Conservation (phyloP, 2,329 filamentous ascomycete species). For the Beauveria australis region DNA sequence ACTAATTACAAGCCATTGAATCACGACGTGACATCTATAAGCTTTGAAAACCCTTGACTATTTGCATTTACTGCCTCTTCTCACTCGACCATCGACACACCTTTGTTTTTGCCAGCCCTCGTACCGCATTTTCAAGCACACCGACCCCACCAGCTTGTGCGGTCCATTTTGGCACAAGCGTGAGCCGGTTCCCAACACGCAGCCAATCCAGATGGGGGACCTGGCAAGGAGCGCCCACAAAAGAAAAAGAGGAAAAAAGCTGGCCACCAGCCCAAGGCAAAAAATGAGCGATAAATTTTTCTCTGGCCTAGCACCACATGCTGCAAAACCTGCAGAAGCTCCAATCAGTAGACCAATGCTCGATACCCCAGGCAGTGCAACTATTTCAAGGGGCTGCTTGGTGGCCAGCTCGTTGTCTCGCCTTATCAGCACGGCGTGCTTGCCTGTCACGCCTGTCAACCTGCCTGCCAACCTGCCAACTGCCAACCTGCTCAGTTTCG, state of each 20-base stretch:
- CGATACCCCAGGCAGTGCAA: not conserved
- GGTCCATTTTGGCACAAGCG: constrained; percentile 2
- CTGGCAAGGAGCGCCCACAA: not conserved
- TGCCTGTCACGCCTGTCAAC: too few relatives aligned
- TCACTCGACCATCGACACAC: not conserved
- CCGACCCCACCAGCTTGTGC: constrained; percentile 9
- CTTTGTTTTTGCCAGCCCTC: not conserved
- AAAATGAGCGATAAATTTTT: constrained; percentile 10
- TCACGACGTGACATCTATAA: not conserved
- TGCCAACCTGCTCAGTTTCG: not conserved
- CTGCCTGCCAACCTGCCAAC: not conserved
- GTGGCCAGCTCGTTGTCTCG: not conserved
- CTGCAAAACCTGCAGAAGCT: not conserved
- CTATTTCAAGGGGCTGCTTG: not conserved
- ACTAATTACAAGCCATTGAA: not conserved
- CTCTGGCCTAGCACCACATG: not conserved
- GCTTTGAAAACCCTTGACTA: not conserved
- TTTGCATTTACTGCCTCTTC: not conserved
- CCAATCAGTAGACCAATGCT: not conserved
- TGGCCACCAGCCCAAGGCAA: not conserved
- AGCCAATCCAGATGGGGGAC: constrained; percentile 1
- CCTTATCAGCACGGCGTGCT: too few relatives aligned
- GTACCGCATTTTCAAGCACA: not conserved
- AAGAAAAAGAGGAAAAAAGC: constrained; percentile 8
- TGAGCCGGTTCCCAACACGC: constrained; percentile 1